Percentiles rank a stretch among this genome's conserved stretches.
phyloP scores from a whole-genome alignment of 2,329 filamentous ascomycete genomes.

The Cercospora berteroae region DNA sequence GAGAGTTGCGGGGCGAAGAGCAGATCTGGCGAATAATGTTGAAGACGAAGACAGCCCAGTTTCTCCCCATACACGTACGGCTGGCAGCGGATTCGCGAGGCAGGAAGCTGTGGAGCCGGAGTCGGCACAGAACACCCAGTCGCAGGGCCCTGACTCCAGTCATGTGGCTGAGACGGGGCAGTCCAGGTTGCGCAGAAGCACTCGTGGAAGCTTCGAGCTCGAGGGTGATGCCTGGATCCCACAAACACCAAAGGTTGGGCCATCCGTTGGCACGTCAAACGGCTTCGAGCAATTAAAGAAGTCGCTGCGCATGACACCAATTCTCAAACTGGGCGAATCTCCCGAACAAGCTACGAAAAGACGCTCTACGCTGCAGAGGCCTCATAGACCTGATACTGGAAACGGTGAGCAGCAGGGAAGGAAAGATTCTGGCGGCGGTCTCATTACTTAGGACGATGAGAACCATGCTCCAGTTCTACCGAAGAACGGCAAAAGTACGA shows the following conservation, averaged over 20 bases:
- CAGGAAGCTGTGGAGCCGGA: background rate
- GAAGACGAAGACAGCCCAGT: background rate
- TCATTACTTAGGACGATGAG: background rate
- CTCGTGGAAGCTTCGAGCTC: constrained; percentile 14
- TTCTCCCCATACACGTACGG: background rate
- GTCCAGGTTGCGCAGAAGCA: background rate
- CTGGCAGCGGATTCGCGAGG: background rate
- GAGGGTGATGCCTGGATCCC: constrained; percentile 23
- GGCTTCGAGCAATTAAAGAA: constrained; percentile 16
- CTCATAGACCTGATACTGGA: constrained; percentile 12
- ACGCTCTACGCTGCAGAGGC: constrained; percentile 17
- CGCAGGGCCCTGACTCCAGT: background rate
- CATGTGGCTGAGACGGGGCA: background rate
- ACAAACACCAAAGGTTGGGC: constrained; percentile 18
- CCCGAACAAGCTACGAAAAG: constrained; percentile 21
- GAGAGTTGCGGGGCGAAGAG: background rate
- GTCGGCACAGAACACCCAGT: background rate
- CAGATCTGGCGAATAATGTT: background rate
- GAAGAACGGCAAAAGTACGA: background rate
- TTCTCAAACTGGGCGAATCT: constrained; percentile 21
- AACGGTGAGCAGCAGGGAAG: constrained; percentile 1
- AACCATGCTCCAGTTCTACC: background rate
- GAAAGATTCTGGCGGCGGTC: constrained; percentile 5
- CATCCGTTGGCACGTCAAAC: constrained; percentile 7
- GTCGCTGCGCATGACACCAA: constrained; percentile 26